Evolutionary conservation across 345 rosid genomes (phyloP).

Genomic region (Leavenworthia alabamica): DNA sequence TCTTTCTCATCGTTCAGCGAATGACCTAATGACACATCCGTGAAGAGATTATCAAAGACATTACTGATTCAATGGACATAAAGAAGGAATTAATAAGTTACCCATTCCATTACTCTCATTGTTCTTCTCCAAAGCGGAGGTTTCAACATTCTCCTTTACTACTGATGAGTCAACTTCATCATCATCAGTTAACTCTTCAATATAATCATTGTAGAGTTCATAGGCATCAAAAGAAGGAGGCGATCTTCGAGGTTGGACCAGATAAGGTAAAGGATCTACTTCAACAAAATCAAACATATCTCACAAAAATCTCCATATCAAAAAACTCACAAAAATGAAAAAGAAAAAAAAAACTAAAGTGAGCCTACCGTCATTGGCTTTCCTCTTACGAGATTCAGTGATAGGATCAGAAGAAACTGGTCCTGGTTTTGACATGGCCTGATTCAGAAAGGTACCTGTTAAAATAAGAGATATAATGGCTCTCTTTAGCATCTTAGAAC

Average conservation of each 20-base stretch:
- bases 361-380: background rate
- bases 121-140: slow-evolving; percentile 2
- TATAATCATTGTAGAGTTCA: background rate
- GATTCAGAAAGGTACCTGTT: background rate
- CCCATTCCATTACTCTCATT: background rate
- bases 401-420: background rate
- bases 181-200: background rate
- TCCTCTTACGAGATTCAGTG: slow-evolving; percentile 12
- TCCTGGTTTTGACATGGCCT: background rate
- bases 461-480: background rate
- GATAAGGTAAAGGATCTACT: slow-evolving; percentile 25
- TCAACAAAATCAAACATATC: background rate
- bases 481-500: background rate
- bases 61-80: background rate
- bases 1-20: slow-evolving; percentile 3
- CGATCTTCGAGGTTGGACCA: slow-evolving; percentile 14
- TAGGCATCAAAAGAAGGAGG: background rate
- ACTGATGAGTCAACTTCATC: slow-evolving; percentile 1
- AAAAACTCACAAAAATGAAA: background rate
- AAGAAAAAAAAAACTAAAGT: background rate
- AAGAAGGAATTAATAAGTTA: too few species aligned
- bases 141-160: background rate
- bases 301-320: background rate
- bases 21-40: background rate
- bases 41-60: too few species aligned